Evolutionary conservation across 2,329 filamentous ascomycete genomes (phyloP).

Genomic region (Ophiognomonia clavigignenti-juglandacearum): DNA sequence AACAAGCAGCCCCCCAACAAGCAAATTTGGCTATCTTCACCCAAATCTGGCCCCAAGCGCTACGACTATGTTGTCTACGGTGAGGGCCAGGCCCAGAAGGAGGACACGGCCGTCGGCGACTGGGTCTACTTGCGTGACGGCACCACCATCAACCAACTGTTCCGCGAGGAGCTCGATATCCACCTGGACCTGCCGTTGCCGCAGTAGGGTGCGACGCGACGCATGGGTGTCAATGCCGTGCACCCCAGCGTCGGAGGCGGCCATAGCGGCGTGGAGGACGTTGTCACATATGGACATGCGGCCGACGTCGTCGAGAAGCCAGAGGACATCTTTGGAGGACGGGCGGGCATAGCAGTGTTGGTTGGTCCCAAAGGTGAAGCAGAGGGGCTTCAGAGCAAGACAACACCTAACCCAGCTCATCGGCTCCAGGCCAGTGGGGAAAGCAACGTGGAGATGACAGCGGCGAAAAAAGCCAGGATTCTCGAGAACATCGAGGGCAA

Average conservation of each 20-base stretch:
- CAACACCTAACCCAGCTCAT: too few relatives aligned
- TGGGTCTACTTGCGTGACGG: slow-evolving; percentile 90
- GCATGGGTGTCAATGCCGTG: not conserved
- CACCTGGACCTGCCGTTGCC: slow-evolving; percentile 38
- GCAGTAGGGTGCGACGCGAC: slow-evolving; percentile 7
- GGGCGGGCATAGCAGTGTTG: too few relatives aligned
- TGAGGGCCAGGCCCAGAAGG: slow-evolving; percentile 73
- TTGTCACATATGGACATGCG: too few relatives aligned
- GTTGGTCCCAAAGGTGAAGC: too few relatives aligned
- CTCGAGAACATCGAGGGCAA: too few relatives aligned
- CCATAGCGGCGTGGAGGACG: not conserved
- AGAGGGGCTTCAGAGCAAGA: too few relatives aligned
- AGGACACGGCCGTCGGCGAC: slow-evolving; percentile 65
- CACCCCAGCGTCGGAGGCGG: too few relatives aligned
- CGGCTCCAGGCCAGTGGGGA: too few relatives aligned
- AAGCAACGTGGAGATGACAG: too few relatives aligned
- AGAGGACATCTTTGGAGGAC: too few relatives aligned
- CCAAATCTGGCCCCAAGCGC: slow-evolving; percentile 84
- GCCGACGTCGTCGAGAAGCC: too few relatives aligned
- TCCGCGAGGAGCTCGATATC: slow-evolving; percentile 72
- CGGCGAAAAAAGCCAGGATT: too few relatives aligned
- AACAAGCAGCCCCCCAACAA: slow-evolving; percentile 99
- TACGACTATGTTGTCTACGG: slow-evolving; percentile 81
- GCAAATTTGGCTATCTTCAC: slow-evolving; percentile 94
- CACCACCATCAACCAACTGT: slow-evolving; percentile 65